Evolutionary conservation across 148 eudicot genomes (phyloP).

Genomic region (Silene conica): DNA sequence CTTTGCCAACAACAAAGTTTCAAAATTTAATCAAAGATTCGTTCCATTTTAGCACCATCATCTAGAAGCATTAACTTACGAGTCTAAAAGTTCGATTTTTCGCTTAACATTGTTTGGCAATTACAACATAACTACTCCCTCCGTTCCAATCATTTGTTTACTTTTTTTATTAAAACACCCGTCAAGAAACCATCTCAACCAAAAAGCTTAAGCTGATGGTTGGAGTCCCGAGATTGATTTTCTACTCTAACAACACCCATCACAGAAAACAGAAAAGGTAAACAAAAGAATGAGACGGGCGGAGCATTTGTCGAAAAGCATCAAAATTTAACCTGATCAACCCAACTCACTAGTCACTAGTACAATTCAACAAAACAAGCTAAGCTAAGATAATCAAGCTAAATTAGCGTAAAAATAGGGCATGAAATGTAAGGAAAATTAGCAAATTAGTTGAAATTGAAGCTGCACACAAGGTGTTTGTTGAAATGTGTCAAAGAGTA

Average conservation of each 20-base stretch:
- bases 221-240: too few species aligned
- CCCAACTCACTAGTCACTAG: background rate
- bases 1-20: too few species aligned
- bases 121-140: background rate
- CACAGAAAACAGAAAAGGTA: too few species aligned
- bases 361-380: too few species aligned
- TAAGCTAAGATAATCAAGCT: background rate
- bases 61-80: background rate
- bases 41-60: too few species aligned
- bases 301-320: background rate
- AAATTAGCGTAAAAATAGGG: background rate
- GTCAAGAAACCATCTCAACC: too few species aligned
- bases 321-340: background rate
- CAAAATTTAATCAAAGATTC: too few species aligned
- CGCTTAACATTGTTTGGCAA: background rate
- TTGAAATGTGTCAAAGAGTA: conserved; percentile 1
- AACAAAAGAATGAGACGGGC: too few species aligned
- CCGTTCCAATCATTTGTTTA: too few species aligned
- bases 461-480: background rate
- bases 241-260: too few species aligned
- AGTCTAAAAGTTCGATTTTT: background rate
- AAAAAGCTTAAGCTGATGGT: too few species aligned
- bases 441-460: background rate
- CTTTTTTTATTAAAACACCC: too few species aligned
- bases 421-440: background rate